Base-by-base conservation (phyloP, 805 yeast species). In the Yarrowia bubula region DNA sequence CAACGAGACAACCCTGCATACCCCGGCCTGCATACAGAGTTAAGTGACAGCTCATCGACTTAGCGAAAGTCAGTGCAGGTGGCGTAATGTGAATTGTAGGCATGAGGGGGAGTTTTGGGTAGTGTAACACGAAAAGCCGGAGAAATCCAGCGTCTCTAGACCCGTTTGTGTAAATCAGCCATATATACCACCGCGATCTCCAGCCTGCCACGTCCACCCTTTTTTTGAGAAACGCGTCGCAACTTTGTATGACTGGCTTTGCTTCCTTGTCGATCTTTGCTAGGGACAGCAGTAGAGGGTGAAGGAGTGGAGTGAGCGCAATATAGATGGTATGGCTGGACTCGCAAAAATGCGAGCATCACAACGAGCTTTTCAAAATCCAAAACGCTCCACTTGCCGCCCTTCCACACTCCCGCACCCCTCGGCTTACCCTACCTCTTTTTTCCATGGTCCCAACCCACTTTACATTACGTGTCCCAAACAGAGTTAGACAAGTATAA, bases 391-490 rank as follows among this genome's bases (percentile, higher is more conserved):
- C 17, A 15, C 41, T 13, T 13, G 8, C 15, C 17, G 9, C 17
- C 15, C 50, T 4, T 8, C 9, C 6, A 32, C 22, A 10, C 13
- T 1, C 41, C 9, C 4, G 6, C 17, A 8, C 41, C 8, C 13
- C 41, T 48, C 41, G 13, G 22, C 60, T 51, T 51, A 51, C 60
- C 60, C 60, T 51, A 51, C 60, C 60, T 37, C 37, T 51, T 51
- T 51, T 51, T 51, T 51, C 60, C 60, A 51, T 51, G 43, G 22
- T n/a, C 38, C 43, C 44, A 39, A 51, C 44, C 38, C 60, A 51
- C 60, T 38, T 51, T 38, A 37, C 44, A 38, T 51, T 51, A 51
- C 60, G 60, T 51, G 60, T 51, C 60, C 60, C 60, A 38, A 51
- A 51, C 60, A 48, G 33, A 38, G 60, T 51, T 51, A n/a, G 41